These are phyloP conservation scores for Canavalia gladiata DNA, from an alignment of 306 rosid species.

Conservation along the genomic window DNA sequence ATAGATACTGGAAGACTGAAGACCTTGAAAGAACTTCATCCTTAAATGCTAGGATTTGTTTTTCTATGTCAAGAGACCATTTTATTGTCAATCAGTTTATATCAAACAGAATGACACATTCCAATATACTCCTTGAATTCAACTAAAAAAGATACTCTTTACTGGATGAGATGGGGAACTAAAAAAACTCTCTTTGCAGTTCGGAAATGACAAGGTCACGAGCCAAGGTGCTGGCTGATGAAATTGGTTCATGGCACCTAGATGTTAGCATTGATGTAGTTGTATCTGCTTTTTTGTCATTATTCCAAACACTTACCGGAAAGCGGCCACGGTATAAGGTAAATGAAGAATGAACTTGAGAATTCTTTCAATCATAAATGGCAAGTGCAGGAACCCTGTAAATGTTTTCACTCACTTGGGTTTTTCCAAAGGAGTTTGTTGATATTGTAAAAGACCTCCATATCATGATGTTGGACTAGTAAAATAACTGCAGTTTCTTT, in stretches of 20 bases:
- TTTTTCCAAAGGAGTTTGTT: constrained; percentile 27
- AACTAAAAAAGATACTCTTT: not conserved
- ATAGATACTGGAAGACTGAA: not conserved
- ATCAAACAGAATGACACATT: constrained; percentile 25
- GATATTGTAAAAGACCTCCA: constrained; percentile 18
- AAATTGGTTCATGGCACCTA: constrained; percentile 98
- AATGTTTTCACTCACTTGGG: constrained; percentile 24
- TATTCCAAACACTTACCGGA: constrained; percentile 90
- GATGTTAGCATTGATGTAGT: constrained; percentile 86
- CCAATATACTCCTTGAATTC: constrained; percentile 26
- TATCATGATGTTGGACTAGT: constrained; percentile 1
- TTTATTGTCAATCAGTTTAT: constrained; percentile 26
- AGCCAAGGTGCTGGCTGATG: constrained; percentile 86
- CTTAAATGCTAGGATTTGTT: constrained; percentile 32
- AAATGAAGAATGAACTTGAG: constrained; percentile 43
- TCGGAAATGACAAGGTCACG: constrained; percentile 77
- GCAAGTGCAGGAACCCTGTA: constrained; percentile 13
- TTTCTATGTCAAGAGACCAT: constrained; percentile 12
- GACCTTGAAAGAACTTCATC: not conserved
- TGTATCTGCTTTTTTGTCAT: constrained; percentile 71
- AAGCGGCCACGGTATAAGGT: constrained; percentile 84
- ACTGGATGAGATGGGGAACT: constrained; percentile 22
- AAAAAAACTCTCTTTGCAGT: constrained; percentile 60
- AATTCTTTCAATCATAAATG: constrained; percentile 28
- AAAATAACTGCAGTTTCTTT: constrained; percentile 27